A percentile compares a stretch with the other conserved stretches of the same genome.
phyloP scores from a whole-genome alignment of 352 stramenopile species.

The Globisporangium paddicum region DNA sequence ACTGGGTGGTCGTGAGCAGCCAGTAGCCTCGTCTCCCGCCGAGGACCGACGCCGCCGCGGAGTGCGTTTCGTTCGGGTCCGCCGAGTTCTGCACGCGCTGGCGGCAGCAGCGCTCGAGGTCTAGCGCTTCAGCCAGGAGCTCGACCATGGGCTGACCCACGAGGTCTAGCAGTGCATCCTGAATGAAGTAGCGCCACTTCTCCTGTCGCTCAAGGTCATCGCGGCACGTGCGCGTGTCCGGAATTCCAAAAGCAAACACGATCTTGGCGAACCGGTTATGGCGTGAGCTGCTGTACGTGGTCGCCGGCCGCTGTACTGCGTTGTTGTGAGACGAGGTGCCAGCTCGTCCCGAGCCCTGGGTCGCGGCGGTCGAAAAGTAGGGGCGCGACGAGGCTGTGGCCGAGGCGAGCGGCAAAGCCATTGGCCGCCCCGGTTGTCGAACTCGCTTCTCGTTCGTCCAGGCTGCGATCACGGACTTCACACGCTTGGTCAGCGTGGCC shows the following conservation, averaged over 20 bases:
- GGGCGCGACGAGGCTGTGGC: neutral
- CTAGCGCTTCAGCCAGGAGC: conserved; percentile 45
- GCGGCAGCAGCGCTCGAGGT: conserved; percentile 62
- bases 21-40: conserved; percentile 59
- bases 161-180: conserved; percentile 45
- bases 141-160: conserved; percentile 33
- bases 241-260: conserved; percentile 72
- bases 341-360: neutral
- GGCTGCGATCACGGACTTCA: conserved; percentile 41
- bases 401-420: neutral
- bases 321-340: neutral
- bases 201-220: conserved; percentile 41
- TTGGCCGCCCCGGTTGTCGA: neutral
- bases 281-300: conserved; percentile 17
- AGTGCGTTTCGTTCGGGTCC: conserved; percentile 4
- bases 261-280: conserved; percentile 77
- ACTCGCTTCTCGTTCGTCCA: conserved; percentile 36
- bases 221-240: conserved; percentile 56
- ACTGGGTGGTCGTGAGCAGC: conserved; percentile 52
- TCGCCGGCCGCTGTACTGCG: neutral
- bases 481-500: conserved; percentile 41
- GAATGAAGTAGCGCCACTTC: conserved; percentile 80
- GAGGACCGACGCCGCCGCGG: conserved; percentile 48
- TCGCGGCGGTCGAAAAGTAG: neutral
- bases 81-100: conserved; percentile 17